Evolutionary conservation across 2,329 filamentous ascomycete species (phyloP).

Genomic region (Cytospora chrysosperma): DNA sequence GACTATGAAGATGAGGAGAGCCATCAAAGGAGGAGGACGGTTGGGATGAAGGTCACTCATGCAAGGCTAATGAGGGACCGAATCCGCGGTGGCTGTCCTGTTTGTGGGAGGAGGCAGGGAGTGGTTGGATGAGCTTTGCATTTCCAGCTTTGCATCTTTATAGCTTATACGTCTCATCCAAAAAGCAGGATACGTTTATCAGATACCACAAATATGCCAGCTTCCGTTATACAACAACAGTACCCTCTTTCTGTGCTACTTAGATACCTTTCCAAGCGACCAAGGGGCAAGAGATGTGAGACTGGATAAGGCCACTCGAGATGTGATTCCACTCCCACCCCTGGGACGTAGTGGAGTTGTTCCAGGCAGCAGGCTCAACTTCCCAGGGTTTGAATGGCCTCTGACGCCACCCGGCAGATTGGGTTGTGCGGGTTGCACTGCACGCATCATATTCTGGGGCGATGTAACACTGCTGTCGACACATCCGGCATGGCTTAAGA

Average conservation of each 20-base stretch:
- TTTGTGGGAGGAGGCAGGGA: conserved; percentile 45
- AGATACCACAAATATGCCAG: conserved; percentile 18
- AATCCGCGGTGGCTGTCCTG: conserved; percentile 63
- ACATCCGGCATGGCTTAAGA: conserved; percentile 7
- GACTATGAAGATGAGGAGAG: conserved; percentile 44
- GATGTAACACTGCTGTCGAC: not conserved
- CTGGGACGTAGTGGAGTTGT: too few relatives aligned
- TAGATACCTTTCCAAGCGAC: too few relatives aligned
- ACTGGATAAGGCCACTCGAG: too few relatives aligned
- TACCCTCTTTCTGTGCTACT: not conserved
- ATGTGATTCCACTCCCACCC: too few relatives aligned
- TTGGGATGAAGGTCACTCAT: conserved; percentile 85
- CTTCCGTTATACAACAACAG: not conserved
- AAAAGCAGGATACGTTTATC: not conserved
- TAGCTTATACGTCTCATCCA: conserved; percentile 3
- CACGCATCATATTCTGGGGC: not conserved
- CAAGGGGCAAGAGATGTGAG: too few relatives aligned
- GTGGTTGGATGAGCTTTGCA: conserved; percentile 20
- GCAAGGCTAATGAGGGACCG: conserved; percentile 74
- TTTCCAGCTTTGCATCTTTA: not conserved
- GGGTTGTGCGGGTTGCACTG: not conserved
- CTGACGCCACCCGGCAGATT: conserved; percentile 16
- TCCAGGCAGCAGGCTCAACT: too few relatives aligned
- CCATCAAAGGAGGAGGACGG: conserved; percentile 54
- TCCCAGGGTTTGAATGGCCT: too few relatives aligned